phyloP scores from a whole-genome alignment of 1,284 basidiomycete genomes.

The Naganishia sp. region DNA sequence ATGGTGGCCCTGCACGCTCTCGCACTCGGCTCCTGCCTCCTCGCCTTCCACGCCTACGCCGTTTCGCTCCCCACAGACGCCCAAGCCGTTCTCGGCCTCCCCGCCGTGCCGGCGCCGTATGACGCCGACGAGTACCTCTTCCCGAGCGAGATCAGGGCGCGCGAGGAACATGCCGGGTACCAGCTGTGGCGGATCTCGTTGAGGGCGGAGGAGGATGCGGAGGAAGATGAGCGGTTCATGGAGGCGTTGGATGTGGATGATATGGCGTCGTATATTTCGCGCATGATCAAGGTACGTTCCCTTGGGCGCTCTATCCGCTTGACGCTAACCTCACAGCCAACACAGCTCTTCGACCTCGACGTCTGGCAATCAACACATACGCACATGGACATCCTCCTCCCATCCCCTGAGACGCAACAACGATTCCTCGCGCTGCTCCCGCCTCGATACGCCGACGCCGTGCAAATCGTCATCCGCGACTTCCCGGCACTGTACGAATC shows the following conservation, averaged over 20 bases:
- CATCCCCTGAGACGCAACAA: conserved; percentile 11
- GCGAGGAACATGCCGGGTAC: conserved; percentile 38
- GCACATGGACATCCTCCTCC: conserved; percentile 44
- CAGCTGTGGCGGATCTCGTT: conserved; percentile 42
- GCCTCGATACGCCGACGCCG: neutral
- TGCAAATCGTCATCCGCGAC: conserved; percentile 38
- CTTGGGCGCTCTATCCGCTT: neutral
- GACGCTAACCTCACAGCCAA: no score
- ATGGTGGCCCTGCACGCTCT: neutral
- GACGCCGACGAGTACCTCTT: conserved; percentile 16
- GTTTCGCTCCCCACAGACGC: neutral
- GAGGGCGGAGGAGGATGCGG: neutral
- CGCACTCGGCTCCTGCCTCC: neutral
- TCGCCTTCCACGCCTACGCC: neutral
- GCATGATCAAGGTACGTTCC: conserved; percentile 36
- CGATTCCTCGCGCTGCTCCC: conserved; percentile 24
- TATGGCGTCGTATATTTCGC: conserved; percentile 34
- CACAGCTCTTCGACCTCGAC: conserved; percentile 46
- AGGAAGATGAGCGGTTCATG: neutral
- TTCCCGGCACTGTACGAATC: conserved; percentile 43
- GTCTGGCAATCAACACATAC: conserved; percentile 46
- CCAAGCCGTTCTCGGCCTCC: neutral
- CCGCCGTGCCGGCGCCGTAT: neutral
- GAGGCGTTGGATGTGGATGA: conserved; percentile 16
- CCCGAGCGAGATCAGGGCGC: conserved; percentile 18